A percentile compares a stretch with the other conserved stretches of the same genome.
phyloP scores from a whole-genome alignment of 1,139 yeast species.

The Pichia sp. region DNA sequence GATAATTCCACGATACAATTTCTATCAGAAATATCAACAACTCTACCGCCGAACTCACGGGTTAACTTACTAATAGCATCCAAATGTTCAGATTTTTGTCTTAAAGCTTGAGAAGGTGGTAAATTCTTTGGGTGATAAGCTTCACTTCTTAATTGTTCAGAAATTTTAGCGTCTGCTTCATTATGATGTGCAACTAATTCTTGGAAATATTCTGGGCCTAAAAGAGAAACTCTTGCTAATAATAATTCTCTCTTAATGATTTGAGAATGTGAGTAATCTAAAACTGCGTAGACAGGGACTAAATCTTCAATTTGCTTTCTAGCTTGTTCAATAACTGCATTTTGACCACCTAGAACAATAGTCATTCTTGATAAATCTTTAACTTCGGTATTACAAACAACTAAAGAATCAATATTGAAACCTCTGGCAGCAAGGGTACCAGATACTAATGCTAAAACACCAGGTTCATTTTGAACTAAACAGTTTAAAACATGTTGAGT shows the following conservation, averaged over 20 bases:
- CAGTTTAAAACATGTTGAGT: constrained; percentile 91
- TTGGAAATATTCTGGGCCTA: constrained; percentile 97
- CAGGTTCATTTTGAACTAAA: constrained; percentile 97
- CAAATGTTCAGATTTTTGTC: constrained; percentile 88
- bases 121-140: constrained; percentile 82
- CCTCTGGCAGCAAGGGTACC: constrained; percentile 98
- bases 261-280: constrained; percentile 87
- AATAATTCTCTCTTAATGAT: constrained; percentile 86
- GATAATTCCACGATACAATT: constrained; percentile 90
- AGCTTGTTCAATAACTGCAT: constrained; percentile 97
- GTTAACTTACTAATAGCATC: constrained; percentile 77
- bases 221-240: constrained; percentile 81
- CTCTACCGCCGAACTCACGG: constrained; percentile 83
- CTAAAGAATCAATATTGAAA: constrained; percentile 93
- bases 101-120: constrained; percentile 85
- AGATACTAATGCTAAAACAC: constrained; percentile 87
- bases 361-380: constrained; percentile 96
- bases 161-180: constrained; percentile 39
- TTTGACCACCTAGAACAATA: constrained; percentile 88
- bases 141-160: constrained; percentile 41
- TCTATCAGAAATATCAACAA: constrained; percentile 88
- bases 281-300: constrained; percentile 96
- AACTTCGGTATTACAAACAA: constrained; percentile 94
- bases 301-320: constrained; percentile 95
- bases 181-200: constrained; percentile 87